phyloP scores from a whole-genome alignment of 305 asterid species.

The Fraxinus platypoda region DNA sequence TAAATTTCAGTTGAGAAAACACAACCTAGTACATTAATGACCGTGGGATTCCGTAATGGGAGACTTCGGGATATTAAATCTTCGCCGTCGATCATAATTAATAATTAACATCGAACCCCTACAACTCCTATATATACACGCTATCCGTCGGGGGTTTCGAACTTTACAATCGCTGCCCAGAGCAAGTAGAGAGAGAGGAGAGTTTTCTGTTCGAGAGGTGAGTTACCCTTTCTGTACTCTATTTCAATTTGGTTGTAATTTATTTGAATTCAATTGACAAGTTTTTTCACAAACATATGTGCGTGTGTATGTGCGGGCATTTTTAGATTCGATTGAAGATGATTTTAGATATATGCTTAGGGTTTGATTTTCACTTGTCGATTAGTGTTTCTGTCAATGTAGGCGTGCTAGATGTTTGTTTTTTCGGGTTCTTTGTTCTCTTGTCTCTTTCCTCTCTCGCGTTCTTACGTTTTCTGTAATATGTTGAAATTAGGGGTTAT shows the following conservation, averaged over 20 bases:
- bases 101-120: slow-evolving; percentile 7
- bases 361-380: background rate
- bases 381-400: background rate
- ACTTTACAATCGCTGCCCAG: slow-evolving; percentile 22
- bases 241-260: background rate
- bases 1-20: slow-evolving; percentile 40
- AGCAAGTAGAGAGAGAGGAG: background rate
- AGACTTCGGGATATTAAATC: slow-evolving; percentile 38
- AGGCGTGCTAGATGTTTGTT: background rate
- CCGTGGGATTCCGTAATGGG: slow-evolving; percentile 45
- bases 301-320: background rate
- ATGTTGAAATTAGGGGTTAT: background rate
- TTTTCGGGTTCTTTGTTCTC: background rate
- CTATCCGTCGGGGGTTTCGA: fast-evolving
- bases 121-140: slow-evolving; percentile 37
- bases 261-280: background rate
- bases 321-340: background rate
- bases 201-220: slow-evolving; percentile 29
- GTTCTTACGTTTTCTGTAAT: background rate
- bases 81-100: slow-evolving; percentile 45
- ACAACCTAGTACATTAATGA: slow-evolving; percentile 29
- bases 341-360: background rate
- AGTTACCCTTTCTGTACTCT: background rate
- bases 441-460: background rate
- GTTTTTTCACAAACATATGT: background rate